Conservation (phyloP, 2,329 filamentous ascomycete genomes). For the Rhinocladiella similis region DNA sequence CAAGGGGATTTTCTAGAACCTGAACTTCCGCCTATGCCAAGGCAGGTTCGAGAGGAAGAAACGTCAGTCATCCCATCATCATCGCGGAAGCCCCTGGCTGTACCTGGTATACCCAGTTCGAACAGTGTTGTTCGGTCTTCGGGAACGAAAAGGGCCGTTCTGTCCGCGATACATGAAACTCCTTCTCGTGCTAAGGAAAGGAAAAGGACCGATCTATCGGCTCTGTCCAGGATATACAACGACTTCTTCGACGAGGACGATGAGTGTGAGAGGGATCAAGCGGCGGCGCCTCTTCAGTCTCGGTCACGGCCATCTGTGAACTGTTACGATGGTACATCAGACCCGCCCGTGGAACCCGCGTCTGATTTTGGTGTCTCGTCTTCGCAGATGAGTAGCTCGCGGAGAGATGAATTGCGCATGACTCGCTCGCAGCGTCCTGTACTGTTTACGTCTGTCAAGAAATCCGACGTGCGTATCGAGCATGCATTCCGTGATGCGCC, state of each 20-base stretch:
- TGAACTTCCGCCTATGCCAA: constrained; percentile 19
- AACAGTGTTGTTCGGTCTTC: constrained; percentile 16
- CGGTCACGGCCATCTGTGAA: too few relatives aligned
- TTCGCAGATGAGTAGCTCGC: constrained; percentile 24
- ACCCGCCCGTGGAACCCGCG: constrained; percentile 11
- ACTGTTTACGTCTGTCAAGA: constrained; percentile 26
- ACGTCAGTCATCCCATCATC: constrained; percentile 30
- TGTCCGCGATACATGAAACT: constrained; percentile 39
- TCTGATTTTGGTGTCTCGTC: constrained; percentile 32
- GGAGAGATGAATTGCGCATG: constrained; percentile 21
- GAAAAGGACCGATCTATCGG: constrained; percentile 23
- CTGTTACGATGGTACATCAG: not conserved
- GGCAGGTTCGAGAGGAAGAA: constrained; percentile 9
- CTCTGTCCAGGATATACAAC: not conserved
- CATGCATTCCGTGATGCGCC: constrained; percentile 35
- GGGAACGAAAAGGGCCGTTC: constrained; percentile 25
- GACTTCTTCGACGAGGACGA: not conserved
- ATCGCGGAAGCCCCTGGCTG: constrained; percentile 30
- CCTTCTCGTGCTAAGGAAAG: constrained; percentile 39
- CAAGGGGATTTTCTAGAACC: constrained; percentile 10
- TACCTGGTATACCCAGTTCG: constrained; percentile 20
- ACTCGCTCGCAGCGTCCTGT: constrained; percentile 22
- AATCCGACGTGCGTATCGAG: constrained; percentile 22
- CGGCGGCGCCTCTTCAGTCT: too few relatives aligned
- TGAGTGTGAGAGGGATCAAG: not conserved